Evolutionary conservation across 2,329 filamentous ascomycete species (phyloP).

Genomic region (Gremmenia infestans): DNA sequence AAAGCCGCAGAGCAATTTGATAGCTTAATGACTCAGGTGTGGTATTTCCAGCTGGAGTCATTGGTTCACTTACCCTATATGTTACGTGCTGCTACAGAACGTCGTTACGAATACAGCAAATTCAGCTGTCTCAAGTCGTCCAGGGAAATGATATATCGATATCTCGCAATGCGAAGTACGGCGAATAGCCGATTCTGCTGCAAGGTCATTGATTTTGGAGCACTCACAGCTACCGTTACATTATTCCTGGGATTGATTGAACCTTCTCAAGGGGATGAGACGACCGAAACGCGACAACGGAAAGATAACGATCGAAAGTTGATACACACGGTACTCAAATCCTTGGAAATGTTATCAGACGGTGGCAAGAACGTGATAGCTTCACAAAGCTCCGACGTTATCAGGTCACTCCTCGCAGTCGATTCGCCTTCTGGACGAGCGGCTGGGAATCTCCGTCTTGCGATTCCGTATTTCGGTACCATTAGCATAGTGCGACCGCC

Average conservation of each 20-base stretch:
- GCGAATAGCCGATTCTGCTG: conserved; percentile 25
- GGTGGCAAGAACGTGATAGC: conserved; percentile 21
- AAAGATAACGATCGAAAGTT: conserved; percentile 19
- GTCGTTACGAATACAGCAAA: conserved; percentile 30
- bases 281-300: conserved; percentile 11
- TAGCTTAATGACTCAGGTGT: conserved; percentile 26
- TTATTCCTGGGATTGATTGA: conserved; percentile 26
- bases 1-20: conserved; percentile 17
- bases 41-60: conserved; percentile 27
- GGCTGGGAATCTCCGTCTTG: conserved; percentile 25
- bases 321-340: conserved; percentile 19
- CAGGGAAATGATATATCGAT: conserved; percentile 26
- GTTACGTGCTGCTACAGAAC: conserved; percentile 28
- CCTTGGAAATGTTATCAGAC: conserved; percentile 19
- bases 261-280: conserved; percentile 9
- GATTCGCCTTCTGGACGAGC: conserved; percentile 14
- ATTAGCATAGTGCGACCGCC: conserved; percentile 25
- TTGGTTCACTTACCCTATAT: conserved; percentile 31
- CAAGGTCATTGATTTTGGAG: conserved; percentile 28
- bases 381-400: conserved; percentile 26
- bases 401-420: conserved; percentile 26
- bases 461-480: conserved; percentile 31
- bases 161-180: conserved; percentile 18
- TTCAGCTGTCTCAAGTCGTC: conserved; percentile 28
- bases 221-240: conserved; percentile 27